Evolutionary conservation across 2,329 filamentous ascomycete species (phyloP).

Genomic region (Penicillium occitanis): DNA sequence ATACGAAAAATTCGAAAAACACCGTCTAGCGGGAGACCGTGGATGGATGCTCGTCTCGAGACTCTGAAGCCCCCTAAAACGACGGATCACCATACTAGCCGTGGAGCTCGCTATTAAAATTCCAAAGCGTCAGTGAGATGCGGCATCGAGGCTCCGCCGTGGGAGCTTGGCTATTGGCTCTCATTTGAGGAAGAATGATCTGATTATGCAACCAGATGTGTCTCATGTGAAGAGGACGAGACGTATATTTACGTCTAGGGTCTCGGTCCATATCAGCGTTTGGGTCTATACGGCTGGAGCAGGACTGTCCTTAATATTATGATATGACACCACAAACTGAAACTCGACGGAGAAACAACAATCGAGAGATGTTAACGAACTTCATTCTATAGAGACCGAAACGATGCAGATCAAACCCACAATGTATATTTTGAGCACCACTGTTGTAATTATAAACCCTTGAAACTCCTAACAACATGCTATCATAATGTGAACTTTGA

Average conservation of each 20-base stretch:
- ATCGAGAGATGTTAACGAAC: not conserved
- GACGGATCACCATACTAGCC: not conserved
- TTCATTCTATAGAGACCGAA: not conserved
- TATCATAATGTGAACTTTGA: not conserved
- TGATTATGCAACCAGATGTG: not conserved
- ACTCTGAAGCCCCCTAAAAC: not conserved
- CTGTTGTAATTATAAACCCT: not conserved
- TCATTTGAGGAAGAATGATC: not conserved
- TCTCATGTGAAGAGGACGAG: not conserved
- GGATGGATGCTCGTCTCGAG: not conserved
- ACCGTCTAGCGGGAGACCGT: not conserved
- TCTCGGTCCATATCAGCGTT: not conserved
- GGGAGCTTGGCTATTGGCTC: not conserved
- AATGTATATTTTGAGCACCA: not conserved
- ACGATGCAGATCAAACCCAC: not conserved
- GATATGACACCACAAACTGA: not conserved
- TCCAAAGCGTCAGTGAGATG: not conserved
- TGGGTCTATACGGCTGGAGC: not conserved
- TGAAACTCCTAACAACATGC: conserved; percentile 11
- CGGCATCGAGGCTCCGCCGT: not conserved
- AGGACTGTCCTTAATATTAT: not conserved
- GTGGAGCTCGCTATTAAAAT: not conserved
- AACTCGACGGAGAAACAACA: not conserved
- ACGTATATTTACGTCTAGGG: not conserved
- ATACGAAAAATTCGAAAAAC: not conserved